Evolutionary conservation across 129 eudicot species (phyloP).

Genomic region (Gnaphalium uliginosum): DNA sequence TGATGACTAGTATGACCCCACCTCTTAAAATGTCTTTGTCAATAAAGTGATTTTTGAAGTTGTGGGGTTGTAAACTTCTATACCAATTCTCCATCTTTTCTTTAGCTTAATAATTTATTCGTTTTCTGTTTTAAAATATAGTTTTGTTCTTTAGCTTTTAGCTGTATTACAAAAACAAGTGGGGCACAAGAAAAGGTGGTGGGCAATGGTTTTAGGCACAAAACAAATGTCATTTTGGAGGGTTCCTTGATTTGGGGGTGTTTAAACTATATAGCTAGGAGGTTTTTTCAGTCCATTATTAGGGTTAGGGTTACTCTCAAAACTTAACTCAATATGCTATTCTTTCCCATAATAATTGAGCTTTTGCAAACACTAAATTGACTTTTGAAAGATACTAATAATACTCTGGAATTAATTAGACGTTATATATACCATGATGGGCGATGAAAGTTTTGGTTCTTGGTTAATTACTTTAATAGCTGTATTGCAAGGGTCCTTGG

Average conservation of each 20-base stretch:
- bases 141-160: conserved; percentile 56
- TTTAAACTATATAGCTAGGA: conserved; percentile 34
- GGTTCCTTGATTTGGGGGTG: conserved; percentile 60
- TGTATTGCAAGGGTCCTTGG: too few relatives aligned
- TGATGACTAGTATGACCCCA: conserved; percentile 18
- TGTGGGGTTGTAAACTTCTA: conserved; percentile 47
- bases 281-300: conserved; percentile 23
- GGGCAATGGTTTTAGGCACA: conserved; percentile 52
- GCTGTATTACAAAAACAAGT: conserved; percentile 65
- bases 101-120: conserved; percentile 25
- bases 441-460: too few relatives aligned
- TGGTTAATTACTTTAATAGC: too few relatives aligned
- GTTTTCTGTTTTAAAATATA: conserved; percentile 27
- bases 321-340: conserved; percentile 3
- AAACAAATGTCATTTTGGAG: conserved; percentile 49
- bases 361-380: neutral
- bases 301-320: conserved; percentile 45
- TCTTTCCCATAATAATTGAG: neutral
- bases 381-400: neutral
- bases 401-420: too few relatives aligned
- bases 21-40: conserved; percentile 45
- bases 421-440: too few relatives aligned
- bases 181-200: conserved; percentile 55
- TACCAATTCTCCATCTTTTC: conserved; percentile 23
- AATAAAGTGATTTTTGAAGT: conserved; percentile 40